Base-by-base conservation (phyloP, 2,329 filamentous ascomycete genomes). In the Cladobotryum mycophilum region DNA sequence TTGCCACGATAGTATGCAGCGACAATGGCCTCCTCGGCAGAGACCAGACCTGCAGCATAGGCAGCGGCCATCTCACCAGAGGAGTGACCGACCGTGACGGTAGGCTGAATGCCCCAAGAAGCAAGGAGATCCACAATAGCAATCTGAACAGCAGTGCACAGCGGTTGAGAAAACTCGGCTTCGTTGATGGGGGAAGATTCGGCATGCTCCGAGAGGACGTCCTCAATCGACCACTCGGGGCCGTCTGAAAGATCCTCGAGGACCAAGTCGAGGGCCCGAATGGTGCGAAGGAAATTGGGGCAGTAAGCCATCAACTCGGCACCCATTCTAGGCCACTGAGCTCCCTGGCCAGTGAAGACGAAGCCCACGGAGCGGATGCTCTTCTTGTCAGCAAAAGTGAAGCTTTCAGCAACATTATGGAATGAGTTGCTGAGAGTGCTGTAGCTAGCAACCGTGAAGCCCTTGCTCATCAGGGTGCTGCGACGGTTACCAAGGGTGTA, bases 31-130 rank as follows among this genome's bases (percentile, higher is more conserved):
- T 58, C 51, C 1, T 36, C 12, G 8, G 48, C 46, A 4, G 51
- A 54, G 18, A 58, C 20, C 12, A 36, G 43, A 1, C 56, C 56
- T 4, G 62, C 51, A 1, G 60, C 59, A 36, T 64, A 65, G 0
- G 61, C 61, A 3, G 64, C 63, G 0, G 56, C 64, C 5, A 67
- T 64, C 45, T 67, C 64, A 0, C 64, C 64, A 1, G 61, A 61
- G 1, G 62, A 65, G 35, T 71, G 63, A 7, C 70, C 68, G 2
- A 63, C 72, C 30, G 75, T 71, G 41, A 65, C 61, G 6, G 53
- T 51, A 4, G 69, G 66, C 12, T 56, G 50, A 14, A 71, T 48
- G 4, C 59, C 60, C 56, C 64, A 64, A 2, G 59, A 60, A 4
- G 53, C 54, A 34, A 70, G 62, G 1, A 70, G 51, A 14, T 67